A percentile compares a stretch with the other conserved stretches of the same genome.
These are phyloP conservation scores for Aurinia saxatilis DNA, from an alignment of 345 rosid species.

Conservation along the genomic window DNA sequence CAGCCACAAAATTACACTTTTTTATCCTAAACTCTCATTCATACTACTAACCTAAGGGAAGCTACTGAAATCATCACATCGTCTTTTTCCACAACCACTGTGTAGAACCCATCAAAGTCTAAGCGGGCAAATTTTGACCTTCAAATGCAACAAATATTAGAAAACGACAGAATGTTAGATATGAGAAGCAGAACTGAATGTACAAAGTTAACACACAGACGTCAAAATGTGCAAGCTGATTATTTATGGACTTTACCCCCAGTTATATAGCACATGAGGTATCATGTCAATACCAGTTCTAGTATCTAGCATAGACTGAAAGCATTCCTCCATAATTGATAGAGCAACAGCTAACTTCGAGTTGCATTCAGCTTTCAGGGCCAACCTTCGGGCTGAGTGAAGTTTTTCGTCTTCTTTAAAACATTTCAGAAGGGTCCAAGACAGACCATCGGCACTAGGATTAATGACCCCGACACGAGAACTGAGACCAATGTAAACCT, in stretches of 20 bases:
- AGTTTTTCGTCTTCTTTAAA: constrained; percentile 73
- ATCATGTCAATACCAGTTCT: constrained; percentile 94
- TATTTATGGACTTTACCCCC: constrained; percentile 49
- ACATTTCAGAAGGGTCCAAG: constrained; percentile 78
- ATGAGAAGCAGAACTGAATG: not conserved
- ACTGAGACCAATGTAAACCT: constrained; percentile 65
- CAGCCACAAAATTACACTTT: not conserved
- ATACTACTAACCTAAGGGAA: constrained; percentile 64
- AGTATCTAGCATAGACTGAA: constrained; percentile 88
- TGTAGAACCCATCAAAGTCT: constrained; percentile 73
- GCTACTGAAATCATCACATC: constrained; percentile 82
- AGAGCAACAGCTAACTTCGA: constrained; percentile 84
- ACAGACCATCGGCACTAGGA: constrained; percentile 49
- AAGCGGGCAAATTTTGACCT: constrained; percentile 84
- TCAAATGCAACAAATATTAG: constrained; percentile 22
- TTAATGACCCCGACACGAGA: constrained; percentile 66
- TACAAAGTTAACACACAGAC: constrained; percentile 2
- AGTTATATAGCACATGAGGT: constrained; percentile 80
- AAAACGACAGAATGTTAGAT: not conserved
- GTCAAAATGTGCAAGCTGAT: constrained; percentile 11
- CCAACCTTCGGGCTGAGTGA: constrained; percentile 63
- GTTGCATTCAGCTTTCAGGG: constrained; percentile 91
- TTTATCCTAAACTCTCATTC: not conserved
- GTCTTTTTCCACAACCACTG: constrained; percentile 82
- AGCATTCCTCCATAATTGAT: constrained; percentile 91